These are phyloP conservation scores for Fusarium agapanthi DNA, from an alignment of 2,329 filamentous ascomycete species.

Conservation along the genomic window DNA sequence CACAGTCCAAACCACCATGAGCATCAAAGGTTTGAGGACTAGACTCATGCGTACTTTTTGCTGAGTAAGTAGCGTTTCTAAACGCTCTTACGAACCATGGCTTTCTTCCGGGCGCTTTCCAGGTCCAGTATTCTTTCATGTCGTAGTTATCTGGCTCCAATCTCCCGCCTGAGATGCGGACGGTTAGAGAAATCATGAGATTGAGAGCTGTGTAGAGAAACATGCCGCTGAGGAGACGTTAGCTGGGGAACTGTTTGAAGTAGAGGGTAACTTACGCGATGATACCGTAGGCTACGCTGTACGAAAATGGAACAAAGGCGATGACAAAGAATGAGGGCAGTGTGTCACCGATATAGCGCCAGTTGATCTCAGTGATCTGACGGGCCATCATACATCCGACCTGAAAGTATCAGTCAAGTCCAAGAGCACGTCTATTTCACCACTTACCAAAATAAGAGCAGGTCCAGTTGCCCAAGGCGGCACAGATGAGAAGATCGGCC, in stretches of 20 bases:
- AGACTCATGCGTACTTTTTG: neutral
- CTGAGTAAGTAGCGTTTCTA: neutral
- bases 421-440: fast-evolving
- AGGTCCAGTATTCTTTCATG: conserved; percentile 38
- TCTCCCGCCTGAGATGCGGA: conserved; percentile 14
- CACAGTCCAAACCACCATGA: conserved; percentile 9
- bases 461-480: conserved; percentile 80
- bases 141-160: conserved; percentile 31
- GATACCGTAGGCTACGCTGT: conserved; percentile 82
- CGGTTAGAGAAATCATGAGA: conserved; percentile 10
- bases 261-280: conserved; percentile 60
- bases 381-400: conserved; percentile 83
- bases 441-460: conserved; percentile 69
- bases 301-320: conserved; percentile 83
- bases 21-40: neutral
- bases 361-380: conserved; percentile 81
- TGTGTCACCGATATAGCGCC: conserved; percentile 80
- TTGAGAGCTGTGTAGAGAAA: conserved; percentile 28
- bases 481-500: conserved; percentile 75
- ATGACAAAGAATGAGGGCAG: conserved; percentile 83
- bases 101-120: conserved; percentile 23
- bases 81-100: conserved; percentile 26
- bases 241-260: fast-evolving
- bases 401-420: neutral
- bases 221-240: conserved; percentile 12